Evolutionary conservation across 2,329 filamentous ascomycete genomes (phyloP).

Genomic region (Verticillium albo-atrum): DNA sequence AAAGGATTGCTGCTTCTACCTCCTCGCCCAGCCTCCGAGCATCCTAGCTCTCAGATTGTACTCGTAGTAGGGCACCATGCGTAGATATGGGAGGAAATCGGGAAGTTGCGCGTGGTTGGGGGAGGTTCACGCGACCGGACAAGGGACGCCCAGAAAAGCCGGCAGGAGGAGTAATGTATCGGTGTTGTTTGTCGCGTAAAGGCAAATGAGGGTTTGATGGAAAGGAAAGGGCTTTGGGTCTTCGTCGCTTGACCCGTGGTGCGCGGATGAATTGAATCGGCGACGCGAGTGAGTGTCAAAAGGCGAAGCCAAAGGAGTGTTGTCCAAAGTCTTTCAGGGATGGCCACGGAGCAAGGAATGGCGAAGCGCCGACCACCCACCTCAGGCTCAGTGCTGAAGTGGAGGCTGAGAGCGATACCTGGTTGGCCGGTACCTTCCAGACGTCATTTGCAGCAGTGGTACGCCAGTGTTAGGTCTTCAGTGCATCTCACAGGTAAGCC

Average conservation of each 20-base stretch:
- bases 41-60: conserved; percentile 42
- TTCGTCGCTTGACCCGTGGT: not conserved
- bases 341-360: conserved; percentile 3
- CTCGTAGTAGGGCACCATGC: conserved; percentile 24
- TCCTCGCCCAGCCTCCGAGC: conserved; percentile 48
- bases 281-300: not conserved
- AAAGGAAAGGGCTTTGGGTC: not conserved
- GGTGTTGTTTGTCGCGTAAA: not conserved
- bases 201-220: conserved; percentile 2
- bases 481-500: not conserved
- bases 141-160: conserved; percentile 6
- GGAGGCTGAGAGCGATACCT: not conserved
- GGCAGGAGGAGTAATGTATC: not conserved
- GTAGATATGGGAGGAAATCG: conserved; percentile 19
- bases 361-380: conserved; percentile 1
- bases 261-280: not conserved
- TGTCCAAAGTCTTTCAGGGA: conserved; percentile 3
- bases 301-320: not conserved
- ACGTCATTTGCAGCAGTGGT: not conserved
- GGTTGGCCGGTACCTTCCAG: not conserved
- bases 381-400: not conserved
- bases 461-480: not conserved
- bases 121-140: conserved; percentile 36
- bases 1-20: conserved; percentile 45
- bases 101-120: conserved; percentile 4